A percentile compares a stretch with the other conserved stretches of the same genome.
Conservation (phyloP, 1,139 yeast species). For the Blastobotrys aristatus region DNA sequence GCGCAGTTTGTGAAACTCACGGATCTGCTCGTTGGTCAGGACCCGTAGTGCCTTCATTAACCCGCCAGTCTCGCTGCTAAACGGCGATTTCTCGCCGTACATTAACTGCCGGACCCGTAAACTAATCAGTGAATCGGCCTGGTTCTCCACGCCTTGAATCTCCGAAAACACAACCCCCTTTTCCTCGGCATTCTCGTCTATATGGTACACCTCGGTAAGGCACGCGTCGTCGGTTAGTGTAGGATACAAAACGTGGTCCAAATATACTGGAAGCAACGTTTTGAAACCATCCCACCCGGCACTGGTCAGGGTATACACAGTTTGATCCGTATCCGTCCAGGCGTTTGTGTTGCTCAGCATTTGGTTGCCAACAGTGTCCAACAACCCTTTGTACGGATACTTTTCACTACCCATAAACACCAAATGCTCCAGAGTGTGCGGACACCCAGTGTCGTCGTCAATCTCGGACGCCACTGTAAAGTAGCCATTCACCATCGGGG, state of each 20-base stretch:
- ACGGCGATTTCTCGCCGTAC: conserved; percentile 63
- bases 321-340: conserved; percentile 95
- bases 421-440: conserved; percentile 93
- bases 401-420: conserved; percentile 90
- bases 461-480: conserved; percentile 95
- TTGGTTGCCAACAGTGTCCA: conserved; percentile 81
- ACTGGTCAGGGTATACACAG: conserved; percentile 83
- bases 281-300: conserved; percentile 98
- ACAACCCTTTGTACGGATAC: conserved; percentile 85
- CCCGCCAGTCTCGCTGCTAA: conserved; percentile 94
- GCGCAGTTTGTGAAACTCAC: conserved; percentile 61
- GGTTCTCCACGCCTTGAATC: conserved; percentile 90
- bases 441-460: conserved; percentile 80
- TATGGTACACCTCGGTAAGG: conserved; percentile 89
- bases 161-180: conserved; percentile 97
- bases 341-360: conserved; percentile 90
- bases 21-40: conserved; percentile 67
- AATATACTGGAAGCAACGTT: conserved; percentile 74
- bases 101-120: conserved; percentile 58
- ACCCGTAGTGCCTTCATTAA: conserved; percentile 68
- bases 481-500: conserved; percentile 88
- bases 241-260: conserved; percentile 83
- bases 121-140: conserved; percentile 67
- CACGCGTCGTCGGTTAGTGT: conserved; percentile 88
- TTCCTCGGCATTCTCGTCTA: conserved; percentile 86